phyloP scores from a whole-genome alignment of 768 basidiomycete genomes.

The Pholiota molesta region DNA sequence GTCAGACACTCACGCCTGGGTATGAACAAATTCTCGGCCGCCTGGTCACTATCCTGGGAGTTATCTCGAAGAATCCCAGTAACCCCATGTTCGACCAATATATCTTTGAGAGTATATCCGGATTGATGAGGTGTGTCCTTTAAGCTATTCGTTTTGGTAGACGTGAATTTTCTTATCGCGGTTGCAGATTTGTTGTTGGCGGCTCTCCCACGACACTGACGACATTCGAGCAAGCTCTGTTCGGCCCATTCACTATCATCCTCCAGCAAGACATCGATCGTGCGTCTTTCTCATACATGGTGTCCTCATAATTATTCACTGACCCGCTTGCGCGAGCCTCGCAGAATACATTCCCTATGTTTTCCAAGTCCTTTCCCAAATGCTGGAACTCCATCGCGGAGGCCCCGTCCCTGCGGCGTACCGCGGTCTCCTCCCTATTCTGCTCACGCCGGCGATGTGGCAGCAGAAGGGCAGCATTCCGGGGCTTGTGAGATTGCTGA shows the following conservation, averaged over 20 bases:
- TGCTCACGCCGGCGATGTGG: slow-evolving; percentile 88
- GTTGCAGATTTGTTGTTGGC: slow-evolving; percentile 74
- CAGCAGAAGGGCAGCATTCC: slow-evolving; percentile 94
- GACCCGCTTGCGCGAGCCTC: not conserved
- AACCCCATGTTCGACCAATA: slow-evolving; percentile 99
- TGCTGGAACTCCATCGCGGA: slow-evolving; percentile 78
- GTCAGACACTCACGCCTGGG: slow-evolving; percentile 70
- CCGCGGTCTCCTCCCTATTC: slow-evolving; percentile 74
- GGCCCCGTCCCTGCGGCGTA: slow-evolving; percentile 74
- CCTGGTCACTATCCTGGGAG: slow-evolving; percentile 81
- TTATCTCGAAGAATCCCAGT: slow-evolving; percentile 93
- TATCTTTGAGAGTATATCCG: slow-evolving; percentile 96
- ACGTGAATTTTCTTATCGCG: slow-evolving; percentile 2
- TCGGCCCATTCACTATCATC: slow-evolving; percentile 86
- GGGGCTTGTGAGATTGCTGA: slow-evolving; percentile 85
- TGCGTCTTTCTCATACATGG: slow-evolving; percentile 35
- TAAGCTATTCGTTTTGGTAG: slow-evolving; percentile 10
- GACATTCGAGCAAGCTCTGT: slow-evolving; percentile 79
- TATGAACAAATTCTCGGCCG: slow-evolving; percentile 69
- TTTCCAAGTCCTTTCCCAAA: slow-evolving; percentile 95
- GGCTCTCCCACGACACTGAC: slow-evolving; percentile 67
- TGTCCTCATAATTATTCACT: not conserved
- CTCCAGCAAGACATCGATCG: slow-evolving; percentile 93
- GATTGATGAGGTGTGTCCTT: slow-evolving; percentile 70
- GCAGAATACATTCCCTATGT: slow-evolving; percentile 96